Evolutionary conservation across 139 green algal species (phyloP).

Genomic region (Tetraselmis striata): DNA sequence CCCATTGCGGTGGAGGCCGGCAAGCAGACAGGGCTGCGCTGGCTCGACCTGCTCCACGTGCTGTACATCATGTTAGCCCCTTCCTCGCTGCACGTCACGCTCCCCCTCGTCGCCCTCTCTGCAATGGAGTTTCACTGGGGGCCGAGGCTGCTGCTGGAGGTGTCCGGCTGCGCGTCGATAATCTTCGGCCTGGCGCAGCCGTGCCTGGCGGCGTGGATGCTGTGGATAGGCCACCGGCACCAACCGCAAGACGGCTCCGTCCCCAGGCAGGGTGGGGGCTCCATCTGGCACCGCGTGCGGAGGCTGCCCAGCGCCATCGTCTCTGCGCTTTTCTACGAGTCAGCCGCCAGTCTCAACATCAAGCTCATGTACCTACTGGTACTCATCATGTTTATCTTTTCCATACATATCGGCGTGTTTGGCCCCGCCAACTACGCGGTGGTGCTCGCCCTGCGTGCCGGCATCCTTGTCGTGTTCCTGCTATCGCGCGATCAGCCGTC

Average conservation of each 20-base stretch:
- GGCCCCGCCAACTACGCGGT: neutral
- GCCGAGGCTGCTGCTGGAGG: neutral
- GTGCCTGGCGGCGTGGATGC: neutral
- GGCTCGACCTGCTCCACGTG: neutral
- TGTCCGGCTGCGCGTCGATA: neutral
- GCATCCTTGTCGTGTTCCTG: neutral
- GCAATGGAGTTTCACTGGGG: neutral
- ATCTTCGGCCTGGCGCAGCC: neutral
- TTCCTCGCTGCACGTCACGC: neutral
- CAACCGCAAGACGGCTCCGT: neutral
- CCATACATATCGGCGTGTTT: neutral
- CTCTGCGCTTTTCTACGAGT: neutral
- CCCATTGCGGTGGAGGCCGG: neutral
- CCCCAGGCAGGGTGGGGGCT: no score
- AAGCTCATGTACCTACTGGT: neutral
- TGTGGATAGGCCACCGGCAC: neutral
- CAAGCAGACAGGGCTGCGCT: neutral
- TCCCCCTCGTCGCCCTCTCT: neutral
- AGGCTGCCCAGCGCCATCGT: neutral
- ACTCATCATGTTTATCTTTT: neutral
- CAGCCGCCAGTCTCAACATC: neutral
- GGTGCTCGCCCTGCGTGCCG: neutral
- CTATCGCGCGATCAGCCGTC: neutral
- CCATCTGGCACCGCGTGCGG: neutral
- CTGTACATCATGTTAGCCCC: neutral